Percentiles rank a stretch among this genome's conserved stretches.
Conservation (phyloP, 306 rosid genomes). For the Ormosia semicastrata region DNA sequence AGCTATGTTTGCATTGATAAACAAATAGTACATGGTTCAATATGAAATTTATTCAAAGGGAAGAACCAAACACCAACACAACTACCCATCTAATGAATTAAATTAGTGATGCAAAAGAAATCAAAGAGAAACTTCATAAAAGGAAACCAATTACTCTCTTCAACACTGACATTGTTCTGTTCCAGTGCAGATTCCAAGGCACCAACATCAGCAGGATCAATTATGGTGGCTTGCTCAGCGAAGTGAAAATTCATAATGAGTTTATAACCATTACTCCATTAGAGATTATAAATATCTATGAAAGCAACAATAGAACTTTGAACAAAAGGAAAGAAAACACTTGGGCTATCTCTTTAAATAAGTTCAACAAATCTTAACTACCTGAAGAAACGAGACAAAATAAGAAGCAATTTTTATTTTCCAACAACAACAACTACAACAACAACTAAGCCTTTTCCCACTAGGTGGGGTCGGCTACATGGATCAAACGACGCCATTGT, state of each 20-base stretch:
- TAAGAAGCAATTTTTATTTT: not conserved
- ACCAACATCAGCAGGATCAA: conserved; percentile 76
- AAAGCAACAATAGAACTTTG: not conserved
- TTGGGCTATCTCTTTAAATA: not conserved
- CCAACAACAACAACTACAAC: too few species aligned
- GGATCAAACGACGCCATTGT: too few species aligned
- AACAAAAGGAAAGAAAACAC: not conserved
- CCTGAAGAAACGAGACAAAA: not conserved
- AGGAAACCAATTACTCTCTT: not conserved
- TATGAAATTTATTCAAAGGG: too few species aligned
- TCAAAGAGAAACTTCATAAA: not conserved
- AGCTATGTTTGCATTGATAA: too few species aligned
- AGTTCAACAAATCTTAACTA: not conserved
- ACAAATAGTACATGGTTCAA: too few species aligned
- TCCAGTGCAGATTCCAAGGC: conserved; percentile 71
- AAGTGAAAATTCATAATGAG: not conserved
- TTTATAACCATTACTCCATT: not conserved
- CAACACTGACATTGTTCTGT: conserved; percentile 59
- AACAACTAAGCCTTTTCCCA: too few species aligned
- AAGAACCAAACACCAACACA: too few species aligned
- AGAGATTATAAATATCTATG: not conserved
- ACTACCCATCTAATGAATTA: too few species aligned
- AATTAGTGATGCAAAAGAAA: too few species aligned
- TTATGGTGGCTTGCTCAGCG: conserved; percentile 61
- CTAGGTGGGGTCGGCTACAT: too few species aligned